Base-by-base conservation (phyloP, 495 filamentous ascomycete genomes). In the Aspergillus hancockii region DNA sequence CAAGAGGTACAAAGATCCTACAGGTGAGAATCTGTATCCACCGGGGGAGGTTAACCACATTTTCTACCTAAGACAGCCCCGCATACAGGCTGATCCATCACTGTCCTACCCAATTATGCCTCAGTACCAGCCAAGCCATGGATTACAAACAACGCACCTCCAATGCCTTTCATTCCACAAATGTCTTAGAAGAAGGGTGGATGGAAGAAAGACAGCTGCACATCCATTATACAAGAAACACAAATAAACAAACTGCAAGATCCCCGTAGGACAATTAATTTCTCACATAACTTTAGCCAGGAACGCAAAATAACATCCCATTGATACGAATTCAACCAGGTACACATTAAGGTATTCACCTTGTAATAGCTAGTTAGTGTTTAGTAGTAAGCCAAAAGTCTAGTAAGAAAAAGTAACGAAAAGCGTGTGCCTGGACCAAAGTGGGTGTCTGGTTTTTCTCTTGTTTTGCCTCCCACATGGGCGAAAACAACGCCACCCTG, bases 101-200 rank as follows among this genome's bases (percentile, higher is more conserved):
- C 19, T 47, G 43, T 47, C 43, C 19, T 47, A 47, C 43, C 43
- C 43, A 47, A 47, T 47, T 21, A 47, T 19, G 13, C 43, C 43
- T 47, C 19, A 47, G 43, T 22, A 47, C 4, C 43, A 47, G 12
- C 43, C 41, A 12, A 45, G 41, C 41, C 43, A 47, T 10, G 43
- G 19, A 47, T 23, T 22, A 41, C 14, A 12, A 41, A 41, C 38
- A 41, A 18, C 16, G 8, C 32, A 36, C 38, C 16, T 6, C 38
- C 12, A n/a, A 3, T n/a, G 13, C 10, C 16, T 18, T 12, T 41
- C n/a, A 41, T 16, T 23, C 9, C 16, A 8, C 19, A n/a, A 47
- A 3, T n/a, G 41, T 45, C 43, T 23, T 6, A 47, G 43, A 47
- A 1, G 23, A n/a, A n/a, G n/a, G n/a, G n/a, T n/a, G n/a, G n/a